phyloP scores from a whole-genome alignment of 2,329 filamentous ascomycete species.

The Lizonia empirigonia region DNA sequence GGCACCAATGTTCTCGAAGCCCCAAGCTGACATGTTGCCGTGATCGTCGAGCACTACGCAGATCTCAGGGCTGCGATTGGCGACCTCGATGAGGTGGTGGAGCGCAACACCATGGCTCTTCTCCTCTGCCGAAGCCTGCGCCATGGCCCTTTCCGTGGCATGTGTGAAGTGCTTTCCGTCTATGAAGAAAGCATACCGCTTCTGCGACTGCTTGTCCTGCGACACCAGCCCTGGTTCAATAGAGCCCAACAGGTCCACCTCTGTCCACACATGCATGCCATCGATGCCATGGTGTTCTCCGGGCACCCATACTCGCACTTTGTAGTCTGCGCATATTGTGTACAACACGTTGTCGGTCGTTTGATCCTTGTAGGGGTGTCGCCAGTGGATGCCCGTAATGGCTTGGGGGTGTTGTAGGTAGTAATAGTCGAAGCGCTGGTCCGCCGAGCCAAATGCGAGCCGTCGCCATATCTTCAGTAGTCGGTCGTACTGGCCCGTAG shows the following conservation, averaged over 20 bases:
- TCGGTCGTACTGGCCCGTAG: constrained; percentile 76
- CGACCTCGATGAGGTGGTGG: constrained; percentile 83
- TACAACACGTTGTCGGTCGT: constrained; percentile 86
- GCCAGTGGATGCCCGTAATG: constrained; percentile 87
- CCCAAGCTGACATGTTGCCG: constrained; percentile 91
- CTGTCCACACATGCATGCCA: constrained; percentile 77
- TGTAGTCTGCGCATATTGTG: constrained; percentile 81
- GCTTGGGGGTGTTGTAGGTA: constrained; percentile 84
- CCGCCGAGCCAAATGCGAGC: constrained; percentile 79
- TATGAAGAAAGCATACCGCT: constrained; percentile 78
- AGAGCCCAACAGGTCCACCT: constrained; percentile 75
- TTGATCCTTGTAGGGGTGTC: constrained; percentile 75
- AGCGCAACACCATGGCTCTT: constrained; percentile 72
- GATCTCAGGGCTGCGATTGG: constrained; percentile 83
- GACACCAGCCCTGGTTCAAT: constrained; percentile 63
- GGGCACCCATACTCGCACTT: constrained; percentile 82
- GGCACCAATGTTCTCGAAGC: constrained; percentile 81
- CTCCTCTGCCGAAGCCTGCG: constrained; percentile 62
- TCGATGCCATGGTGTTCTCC: constrained; percentile 73
- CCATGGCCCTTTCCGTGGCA: constrained; percentile 77
- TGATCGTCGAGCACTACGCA: constrained; percentile 83
- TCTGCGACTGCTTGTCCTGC: constrained; percentile 47
- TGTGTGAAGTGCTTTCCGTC: constrained; percentile 79
- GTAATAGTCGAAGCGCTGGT: constrained; percentile 85
- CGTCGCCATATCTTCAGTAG: constrained; percentile 93